Percentiles rank a stretch among this genome's conserved stretches.
Conservation (phyloP, 352 stramenopile genomes). For the Phytopythium ostracodes region DNA sequence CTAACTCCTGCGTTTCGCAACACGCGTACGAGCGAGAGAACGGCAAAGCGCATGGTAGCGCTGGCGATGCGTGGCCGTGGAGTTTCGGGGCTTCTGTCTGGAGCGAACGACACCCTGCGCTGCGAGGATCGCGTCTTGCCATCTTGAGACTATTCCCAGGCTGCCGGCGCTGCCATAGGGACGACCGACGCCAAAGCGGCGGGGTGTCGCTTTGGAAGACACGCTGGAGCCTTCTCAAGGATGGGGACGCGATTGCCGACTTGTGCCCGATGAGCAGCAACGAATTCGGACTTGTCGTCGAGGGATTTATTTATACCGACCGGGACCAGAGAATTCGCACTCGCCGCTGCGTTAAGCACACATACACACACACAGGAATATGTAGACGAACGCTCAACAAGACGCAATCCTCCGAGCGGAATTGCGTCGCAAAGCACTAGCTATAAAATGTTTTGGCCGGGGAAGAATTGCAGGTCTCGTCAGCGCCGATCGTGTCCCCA, state of each 20-base stretch:
- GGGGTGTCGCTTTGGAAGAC: neutral
- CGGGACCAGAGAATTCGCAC: too few relatives aligned
- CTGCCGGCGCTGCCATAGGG: neutral
- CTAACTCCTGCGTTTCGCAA: neutral
- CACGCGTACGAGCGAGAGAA: neutral
- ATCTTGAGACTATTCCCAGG: neutral
- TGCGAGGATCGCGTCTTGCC: neutral
- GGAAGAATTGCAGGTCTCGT: too few relatives aligned
- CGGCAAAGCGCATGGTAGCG: neutral
- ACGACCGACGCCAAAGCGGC: neutral
- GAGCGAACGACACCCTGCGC: neutral
- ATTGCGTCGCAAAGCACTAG: too few relatives aligned
- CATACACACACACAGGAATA: too few relatives aligned
- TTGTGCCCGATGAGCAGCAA: neutral
- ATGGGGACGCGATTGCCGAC: too few relatives aligned
- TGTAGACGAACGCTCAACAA: too few relatives aligned
- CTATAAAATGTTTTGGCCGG: too few relatives aligned
- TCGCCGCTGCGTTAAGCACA: too few relatives aligned
- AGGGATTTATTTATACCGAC: neutral
- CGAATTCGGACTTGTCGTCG: neutral
- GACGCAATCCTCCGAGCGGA: too few relatives aligned
- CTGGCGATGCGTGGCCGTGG: neutral
- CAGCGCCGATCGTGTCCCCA: too few relatives aligned
- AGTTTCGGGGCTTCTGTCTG: neutral
- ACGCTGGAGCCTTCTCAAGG: neutral